Base-by-base conservation (phyloP, 306 rosid species). In the Prunus dulcis region DNA sequence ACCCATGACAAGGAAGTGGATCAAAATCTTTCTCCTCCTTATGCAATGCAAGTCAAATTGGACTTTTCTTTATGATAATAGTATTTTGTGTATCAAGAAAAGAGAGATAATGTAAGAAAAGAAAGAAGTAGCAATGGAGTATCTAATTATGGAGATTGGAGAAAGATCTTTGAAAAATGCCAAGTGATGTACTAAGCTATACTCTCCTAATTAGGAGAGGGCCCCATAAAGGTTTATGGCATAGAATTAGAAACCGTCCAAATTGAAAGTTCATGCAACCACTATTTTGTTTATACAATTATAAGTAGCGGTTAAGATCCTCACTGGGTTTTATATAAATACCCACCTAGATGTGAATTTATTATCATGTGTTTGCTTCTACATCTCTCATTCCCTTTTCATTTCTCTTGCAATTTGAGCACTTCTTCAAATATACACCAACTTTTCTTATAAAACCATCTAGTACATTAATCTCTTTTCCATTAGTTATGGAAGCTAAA, bases 401-500 rank as follows among this genome's bases (percentile, higher is more conserved):
- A 20, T 23, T 55, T 15, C 27, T 22, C 60, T 64, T 60, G 65
- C 9, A 60, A 19, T 56, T 56, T 56, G 62, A 60, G 34, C 28
- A 20, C 19, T 18, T 38, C 43, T 38, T 38, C 43, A 38, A 38
- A 38, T 38, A 38, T 38, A 6, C 60, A 6, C 60, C 20, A 14
- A 14, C n/a, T 62, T 62, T 64, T 51, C 20, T 20, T 32, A 27
- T n/a, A 22, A 12, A 30, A 7, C 49, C 58, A 50, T 27, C 74
- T 9, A 18, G 28, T 51, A 12, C 23, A 18, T 10, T 69, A n/a
- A 49, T 19, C 60, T 56, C 51, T 67, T 67, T 55, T 34, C 46
- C 6, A 22, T 2, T 14, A 64, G 9, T 27, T 20, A 83, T 83
- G 86, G 86, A 25, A 38, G 28, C 30, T 69, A 75, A 79, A 60